Evolutionary conservation across 2,329 filamentous ascomycete species (phyloP).

Genomic region (Sclerotinia sclerotiorum): DNA sequence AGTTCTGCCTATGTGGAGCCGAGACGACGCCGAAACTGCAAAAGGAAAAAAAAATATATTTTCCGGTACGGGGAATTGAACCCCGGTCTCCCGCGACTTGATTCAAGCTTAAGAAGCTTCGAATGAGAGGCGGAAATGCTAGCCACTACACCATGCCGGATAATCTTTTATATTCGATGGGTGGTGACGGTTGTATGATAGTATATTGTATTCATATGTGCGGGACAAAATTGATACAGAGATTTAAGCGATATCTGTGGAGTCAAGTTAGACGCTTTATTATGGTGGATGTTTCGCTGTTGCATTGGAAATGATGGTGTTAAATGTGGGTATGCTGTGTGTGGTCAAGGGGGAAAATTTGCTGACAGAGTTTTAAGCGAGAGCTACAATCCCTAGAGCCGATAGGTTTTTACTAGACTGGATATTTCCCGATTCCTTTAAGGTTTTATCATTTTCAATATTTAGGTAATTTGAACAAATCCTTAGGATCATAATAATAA

Average conservation of each 20-base stretch:
- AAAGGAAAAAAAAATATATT: fast-evolving
- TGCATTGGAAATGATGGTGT: fast-evolving
- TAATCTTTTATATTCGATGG: neutral
- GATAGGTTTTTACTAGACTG: no score
- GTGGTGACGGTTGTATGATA: no score
- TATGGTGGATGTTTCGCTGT: neutral
- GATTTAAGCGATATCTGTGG: no score
- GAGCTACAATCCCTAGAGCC: neutral
- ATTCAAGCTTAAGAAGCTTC: neutral
- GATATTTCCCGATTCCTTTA: no score
- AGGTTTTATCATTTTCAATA: no score
- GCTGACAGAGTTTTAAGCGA: neutral
- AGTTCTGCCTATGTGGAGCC: neutral
- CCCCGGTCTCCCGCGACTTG: conserved; percentile 6
- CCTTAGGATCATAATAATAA: no score
- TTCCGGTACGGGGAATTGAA: conserved; percentile 13
- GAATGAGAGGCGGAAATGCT: conserved; percentile 12
- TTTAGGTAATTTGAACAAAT: no score
- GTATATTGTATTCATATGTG: no score
- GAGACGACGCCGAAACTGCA: neutral
- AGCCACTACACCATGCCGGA: conserved; percentile 13
- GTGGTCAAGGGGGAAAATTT: neutral
- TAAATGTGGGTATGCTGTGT: neutral
- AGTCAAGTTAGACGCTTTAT: neutral
- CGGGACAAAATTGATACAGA: no score